phyloP scores from a whole-genome alignment of 331 rosid genomes.

The Rhamnella rubrinervis region DNA sequence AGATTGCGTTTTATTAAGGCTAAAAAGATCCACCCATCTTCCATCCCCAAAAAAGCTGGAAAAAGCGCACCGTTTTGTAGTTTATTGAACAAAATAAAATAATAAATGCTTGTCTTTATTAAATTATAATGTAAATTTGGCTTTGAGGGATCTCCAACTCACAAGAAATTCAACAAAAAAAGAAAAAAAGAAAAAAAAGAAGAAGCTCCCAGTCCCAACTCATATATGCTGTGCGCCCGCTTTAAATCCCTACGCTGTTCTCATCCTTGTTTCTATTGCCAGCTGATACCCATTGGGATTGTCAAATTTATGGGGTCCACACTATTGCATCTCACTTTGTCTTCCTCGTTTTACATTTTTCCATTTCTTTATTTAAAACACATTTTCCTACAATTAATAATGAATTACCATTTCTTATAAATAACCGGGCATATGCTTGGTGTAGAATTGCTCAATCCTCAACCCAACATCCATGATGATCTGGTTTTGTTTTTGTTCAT shows the following conservation, averaged over 20 bases:
- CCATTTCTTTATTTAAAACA: not conserved
- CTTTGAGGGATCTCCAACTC: not conserved
- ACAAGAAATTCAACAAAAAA: not conserved
- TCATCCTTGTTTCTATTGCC: conserved; percentile 21
- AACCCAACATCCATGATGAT: conserved; percentile 2
- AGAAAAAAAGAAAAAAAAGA: not conserved
- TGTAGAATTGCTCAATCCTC: conserved; percentile 14
- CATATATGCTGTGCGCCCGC: not conserved
- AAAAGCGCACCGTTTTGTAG: conserved; percentile 16
- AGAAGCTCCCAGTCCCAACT: not conserved
- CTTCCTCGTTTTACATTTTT: not conserved
- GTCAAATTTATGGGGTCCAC: conserved; percentile 21
- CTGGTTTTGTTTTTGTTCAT: not conserved
- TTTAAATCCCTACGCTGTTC: not conserved
- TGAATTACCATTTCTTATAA: no score
- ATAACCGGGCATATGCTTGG: not conserved
- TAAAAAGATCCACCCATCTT: not conserved
- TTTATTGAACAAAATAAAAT: not conserved
- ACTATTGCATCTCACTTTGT: not conserved
- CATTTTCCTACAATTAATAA: not conserved
- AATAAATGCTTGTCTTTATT: conserved; percentile 6
- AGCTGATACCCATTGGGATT: conserved; percentile 11
- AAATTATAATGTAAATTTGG: not conserved
- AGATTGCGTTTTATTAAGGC: not conserved
- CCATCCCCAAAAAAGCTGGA: conserved; percentile 38